phyloP scores from a whole-genome alignment of 495 filamentous ascomycete genomes.

The Neurospora discreta region DNA sequence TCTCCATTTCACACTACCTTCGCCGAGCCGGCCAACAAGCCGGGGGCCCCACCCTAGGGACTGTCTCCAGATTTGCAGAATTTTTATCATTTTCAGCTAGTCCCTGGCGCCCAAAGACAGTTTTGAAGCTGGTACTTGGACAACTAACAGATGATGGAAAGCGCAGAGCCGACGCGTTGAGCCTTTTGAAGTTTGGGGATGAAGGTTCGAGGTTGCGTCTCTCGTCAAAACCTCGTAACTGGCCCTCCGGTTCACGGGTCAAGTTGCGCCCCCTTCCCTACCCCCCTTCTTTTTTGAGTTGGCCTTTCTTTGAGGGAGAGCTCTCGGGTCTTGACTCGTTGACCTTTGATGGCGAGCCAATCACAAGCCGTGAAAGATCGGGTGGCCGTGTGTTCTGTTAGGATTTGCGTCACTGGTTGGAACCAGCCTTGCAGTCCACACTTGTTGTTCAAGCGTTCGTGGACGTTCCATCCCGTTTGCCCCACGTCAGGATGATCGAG shows the following conservation, averaged over 20 bases:
- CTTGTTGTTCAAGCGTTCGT: background rate
- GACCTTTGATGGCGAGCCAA: background rate
- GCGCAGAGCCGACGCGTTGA: background rate
- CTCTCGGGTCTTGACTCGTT: background rate
- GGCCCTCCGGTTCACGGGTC: background rate
- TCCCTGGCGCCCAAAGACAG: conserved; percentile 2
- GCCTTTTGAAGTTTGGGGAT: background rate
- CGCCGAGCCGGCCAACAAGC: conserved; percentile 12
- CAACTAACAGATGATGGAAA: background rate
- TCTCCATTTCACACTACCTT: background rate
- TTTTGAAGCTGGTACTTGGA: background rate
- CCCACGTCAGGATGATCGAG: conserved; percentile 2
- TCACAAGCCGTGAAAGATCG: background rate
- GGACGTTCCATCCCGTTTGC: background rate
- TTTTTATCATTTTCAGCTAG: conserved; percentile 6
- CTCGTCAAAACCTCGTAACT: background rate
- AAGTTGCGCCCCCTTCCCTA: background rate
- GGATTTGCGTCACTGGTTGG: conserved; percentile 6
- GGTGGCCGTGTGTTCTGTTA: background rate
- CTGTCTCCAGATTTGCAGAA: conserved; percentile 26
- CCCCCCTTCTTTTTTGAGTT: background rate
- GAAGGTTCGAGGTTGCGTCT: background rate
- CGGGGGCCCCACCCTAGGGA: conserved; percentile 14
- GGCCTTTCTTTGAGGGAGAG: background rate
- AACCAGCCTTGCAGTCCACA: conserved; percentile 3